Conservation (phyloP, 2,329 filamentous ascomycete species). For the Ophiostoma piceae region DNA sequence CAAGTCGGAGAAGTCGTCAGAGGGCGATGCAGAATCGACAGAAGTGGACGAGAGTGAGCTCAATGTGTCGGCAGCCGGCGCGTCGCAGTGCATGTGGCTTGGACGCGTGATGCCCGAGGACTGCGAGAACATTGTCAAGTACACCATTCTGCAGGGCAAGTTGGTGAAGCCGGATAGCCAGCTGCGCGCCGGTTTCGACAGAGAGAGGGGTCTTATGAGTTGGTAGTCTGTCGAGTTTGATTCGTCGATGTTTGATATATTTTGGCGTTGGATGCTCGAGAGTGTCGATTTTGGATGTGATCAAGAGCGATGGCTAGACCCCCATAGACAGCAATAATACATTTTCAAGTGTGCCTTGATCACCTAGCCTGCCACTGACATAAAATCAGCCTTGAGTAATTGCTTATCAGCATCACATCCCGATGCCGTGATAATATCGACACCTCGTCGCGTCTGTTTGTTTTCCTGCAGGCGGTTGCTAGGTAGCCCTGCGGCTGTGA, state of each 20-base stretch:
- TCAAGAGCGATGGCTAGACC: not conserved
- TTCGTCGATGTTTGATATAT: not conserved
- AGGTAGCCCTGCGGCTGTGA: slow-evolving; percentile 2
- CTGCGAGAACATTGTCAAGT: slow-evolving; percentile 85
- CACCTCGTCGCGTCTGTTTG: not conserved
- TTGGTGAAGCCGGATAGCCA: slow-evolving; percentile 84
- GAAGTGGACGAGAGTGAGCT: slow-evolving; percentile 30
- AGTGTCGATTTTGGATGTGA: not conserved
- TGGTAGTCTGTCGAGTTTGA: slow-evolving; percentile 53
- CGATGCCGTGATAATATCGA: not conserved
- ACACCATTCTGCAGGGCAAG: slow-evolving; percentile 88
- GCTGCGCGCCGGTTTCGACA: slow-evolving; percentile 84
- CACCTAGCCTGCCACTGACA: no score
- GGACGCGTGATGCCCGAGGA: slow-evolving; percentile 80
- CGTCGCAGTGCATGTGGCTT: slow-evolving; percentile 88
- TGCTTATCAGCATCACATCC: not conserved
- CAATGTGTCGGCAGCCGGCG: slow-evolving; percentile 44
- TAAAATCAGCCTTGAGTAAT: not conserved
- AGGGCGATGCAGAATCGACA: not conserved
- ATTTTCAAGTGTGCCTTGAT: no score
- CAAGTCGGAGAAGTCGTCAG: slow-evolving; percentile 19
- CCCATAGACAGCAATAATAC: not conserved
- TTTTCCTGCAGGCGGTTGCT: slow-evolving; percentile 10
- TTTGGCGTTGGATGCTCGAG: not conserved
- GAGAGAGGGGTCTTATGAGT: slow-evolving; percentile 72